Conservation (phyloP, 208 protist genomes). For the Leishmania aethiopica region DNA sequence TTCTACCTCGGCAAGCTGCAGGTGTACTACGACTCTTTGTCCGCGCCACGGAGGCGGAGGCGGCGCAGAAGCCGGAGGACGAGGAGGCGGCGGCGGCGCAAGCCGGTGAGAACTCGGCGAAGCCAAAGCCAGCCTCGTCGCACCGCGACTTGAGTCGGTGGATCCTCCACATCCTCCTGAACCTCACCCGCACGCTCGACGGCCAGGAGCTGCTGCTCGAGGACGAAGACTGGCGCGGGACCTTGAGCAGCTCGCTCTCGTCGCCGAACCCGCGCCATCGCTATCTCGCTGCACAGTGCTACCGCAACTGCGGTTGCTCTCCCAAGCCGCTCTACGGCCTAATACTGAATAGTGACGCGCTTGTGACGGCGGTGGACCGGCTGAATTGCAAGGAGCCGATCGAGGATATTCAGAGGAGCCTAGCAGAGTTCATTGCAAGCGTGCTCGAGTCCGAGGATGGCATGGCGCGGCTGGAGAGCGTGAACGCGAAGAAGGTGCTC, state of each 20-base stretch:
- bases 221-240: constrained; percentile 72
- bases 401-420: constrained; percentile 46
- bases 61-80: not conserved
- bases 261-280: constrained; percentile 51
- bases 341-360: constrained; percentile 52
- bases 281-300: constrained; percentile 70
- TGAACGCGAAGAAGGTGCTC: constrained; percentile 81
- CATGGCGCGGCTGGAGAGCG: constrained; percentile 64
- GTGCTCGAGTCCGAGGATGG: constrained; percentile 72
- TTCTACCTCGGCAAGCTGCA: constrained; percentile 84
- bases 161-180: constrained; percentile 83
- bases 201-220: constrained; percentile 76
- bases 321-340: constrained; percentile 44
- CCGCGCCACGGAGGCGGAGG: constrained; percentile 18
- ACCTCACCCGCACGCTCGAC: constrained; percentile 72
- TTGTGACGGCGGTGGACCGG: constrained; percentile 51
- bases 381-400: constrained; percentile 42
- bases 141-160: constrained; percentile 67
- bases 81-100: not conserved
- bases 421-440: constrained; percentile 70
- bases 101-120: constrained; percentile 1
- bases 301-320: constrained; percentile 73
- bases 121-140: constrained; percentile 7
- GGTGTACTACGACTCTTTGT: constrained; percentile 52
- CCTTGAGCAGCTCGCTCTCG: constrained; percentile 45